Conservation (phyloP, 352 stramenopile species). For the Globisporangium viniferum region DNA sequence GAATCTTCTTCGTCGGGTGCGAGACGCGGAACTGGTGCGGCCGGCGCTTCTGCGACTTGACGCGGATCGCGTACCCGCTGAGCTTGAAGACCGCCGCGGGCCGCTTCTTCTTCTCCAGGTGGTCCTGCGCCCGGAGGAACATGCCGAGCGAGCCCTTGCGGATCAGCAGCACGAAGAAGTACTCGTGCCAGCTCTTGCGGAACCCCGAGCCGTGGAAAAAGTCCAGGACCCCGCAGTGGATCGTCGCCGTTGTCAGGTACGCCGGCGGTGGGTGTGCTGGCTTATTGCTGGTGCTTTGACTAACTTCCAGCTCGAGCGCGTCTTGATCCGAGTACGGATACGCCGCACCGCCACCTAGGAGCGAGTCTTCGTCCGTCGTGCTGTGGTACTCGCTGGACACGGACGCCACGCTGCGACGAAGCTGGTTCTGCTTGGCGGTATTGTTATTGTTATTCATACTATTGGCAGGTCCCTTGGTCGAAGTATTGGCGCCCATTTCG, state of each 20-base stretch:
- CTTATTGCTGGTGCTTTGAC: background rate
- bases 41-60: conserved; percentile 60
- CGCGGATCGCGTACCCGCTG: conserved; percentile 59
- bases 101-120: conserved; percentile 37
- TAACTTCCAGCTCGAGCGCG: background rate
- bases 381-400: conserved; percentile 2
- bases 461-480: background rate
- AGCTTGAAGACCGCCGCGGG: conserved; percentile 66
- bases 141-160: conserved; percentile 72
- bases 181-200: conserved; percentile 59
- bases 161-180: conserved; percentile 71
- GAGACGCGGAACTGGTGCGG: conserved; percentile 62
- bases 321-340: conserved; percentile 10
- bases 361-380: conserved; percentile 6
- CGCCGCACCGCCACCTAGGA: background rate
- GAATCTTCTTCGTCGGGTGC: conserved; percentile 53
- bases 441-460: background rate
- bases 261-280: background rate
- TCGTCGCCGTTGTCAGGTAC: conserved; percentile 27
- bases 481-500: conserved; percentile 19
- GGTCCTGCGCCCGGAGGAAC: conserved; percentile 47
- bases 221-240: conserved; percentile 48
- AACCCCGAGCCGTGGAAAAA: conserved; percentile 54
- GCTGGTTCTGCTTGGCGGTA: conserved; percentile 1
- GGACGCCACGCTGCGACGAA: background rate